Percentiles rank a stretch among this genome's conserved stretches.
These are phyloP conservation scores for Ceratocystis cubensis DNA, from an alignment of 2,329 filamentous ascomycete genomes.

Conservation along the genomic window DNA sequence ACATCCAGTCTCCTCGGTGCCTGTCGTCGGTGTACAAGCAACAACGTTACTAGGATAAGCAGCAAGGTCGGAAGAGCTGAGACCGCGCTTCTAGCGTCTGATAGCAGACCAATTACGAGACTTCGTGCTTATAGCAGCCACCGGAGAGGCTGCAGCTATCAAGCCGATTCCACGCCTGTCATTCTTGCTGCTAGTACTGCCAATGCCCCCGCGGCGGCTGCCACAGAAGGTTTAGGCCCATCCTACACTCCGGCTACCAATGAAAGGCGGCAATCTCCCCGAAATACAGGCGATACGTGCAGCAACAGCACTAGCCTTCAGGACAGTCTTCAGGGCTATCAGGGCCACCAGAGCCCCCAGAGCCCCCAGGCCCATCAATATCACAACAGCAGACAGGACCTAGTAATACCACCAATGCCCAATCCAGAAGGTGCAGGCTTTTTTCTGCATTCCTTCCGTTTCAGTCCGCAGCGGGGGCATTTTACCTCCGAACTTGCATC, in stretches of 20 bases:
- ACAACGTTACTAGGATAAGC: neutral
- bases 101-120: neutral
- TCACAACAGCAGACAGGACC: neutral
- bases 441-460: constrained; percentile 18
- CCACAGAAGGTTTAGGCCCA: neutral
- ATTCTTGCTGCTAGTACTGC: neutral
- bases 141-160: neutral
- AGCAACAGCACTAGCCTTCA: neutral
- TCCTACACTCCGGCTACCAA: neutral
- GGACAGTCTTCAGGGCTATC: neutral
- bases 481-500: neutral
- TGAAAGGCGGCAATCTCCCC: neutral
- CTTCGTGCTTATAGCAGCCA: neutral
- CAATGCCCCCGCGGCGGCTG: neutral
- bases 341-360: neutral
- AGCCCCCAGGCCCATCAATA: neutral
- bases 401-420: neutral
- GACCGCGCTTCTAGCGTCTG: neutral
- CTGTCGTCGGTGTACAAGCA: neutral
- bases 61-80: neutral
- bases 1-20: neutral
- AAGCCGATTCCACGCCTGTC: neutral
- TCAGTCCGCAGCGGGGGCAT: constrained; percentile 10
- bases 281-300: neutral
- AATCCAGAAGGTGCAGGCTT: constrained; percentile 12